Conservation (phyloP, 2,329 filamentous ascomycete species). For the Colletotrichum tabaci region DNA sequence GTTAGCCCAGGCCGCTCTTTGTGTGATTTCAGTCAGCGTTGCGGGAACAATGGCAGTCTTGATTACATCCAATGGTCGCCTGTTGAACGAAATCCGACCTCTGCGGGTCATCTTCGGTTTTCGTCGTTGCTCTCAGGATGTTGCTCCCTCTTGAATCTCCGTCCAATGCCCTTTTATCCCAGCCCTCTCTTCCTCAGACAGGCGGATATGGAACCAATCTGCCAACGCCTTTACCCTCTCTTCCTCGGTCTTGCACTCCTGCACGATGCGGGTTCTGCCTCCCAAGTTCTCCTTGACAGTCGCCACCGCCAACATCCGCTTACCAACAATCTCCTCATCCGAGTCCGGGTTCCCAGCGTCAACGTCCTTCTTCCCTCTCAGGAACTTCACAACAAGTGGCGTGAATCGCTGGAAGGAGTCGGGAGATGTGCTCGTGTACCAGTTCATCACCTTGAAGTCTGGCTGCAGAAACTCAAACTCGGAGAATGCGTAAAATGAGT, state of each 20-base stretch:
- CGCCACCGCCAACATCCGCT: constrained; percentile 65
- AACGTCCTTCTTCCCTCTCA: constrained; percentile 59
- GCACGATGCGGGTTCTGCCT: constrained; percentile 64
- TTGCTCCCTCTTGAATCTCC: no score
- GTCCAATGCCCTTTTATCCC: not conserved
- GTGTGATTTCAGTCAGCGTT: no score
- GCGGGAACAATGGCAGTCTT: no score
- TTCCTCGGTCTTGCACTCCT: constrained; percentile 63
- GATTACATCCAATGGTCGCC: no score
- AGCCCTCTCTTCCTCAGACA: not conserved
- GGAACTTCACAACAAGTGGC: constrained; percentile 68
- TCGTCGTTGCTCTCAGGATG: not conserved
- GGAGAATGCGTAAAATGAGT: constrained; percentile 75
- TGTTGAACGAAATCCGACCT: not conserved
- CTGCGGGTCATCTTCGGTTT: not conserved
- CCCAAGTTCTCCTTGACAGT: constrained; percentile 68
- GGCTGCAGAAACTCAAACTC: constrained; percentile 73
- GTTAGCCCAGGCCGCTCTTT: no score
- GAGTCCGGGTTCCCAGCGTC: constrained; percentile 16
- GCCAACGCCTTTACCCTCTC: constrained; percentile 49
- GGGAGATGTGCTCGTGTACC: constrained; percentile 64
- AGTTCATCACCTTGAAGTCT: constrained; percentile 75
- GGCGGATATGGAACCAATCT: no score
- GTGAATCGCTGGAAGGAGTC: constrained; percentile 68
- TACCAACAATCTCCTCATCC: constrained; percentile 53